Base-by-base conservation (phyloP, 306 rosid genomes). In the Myrica gale region DNA sequence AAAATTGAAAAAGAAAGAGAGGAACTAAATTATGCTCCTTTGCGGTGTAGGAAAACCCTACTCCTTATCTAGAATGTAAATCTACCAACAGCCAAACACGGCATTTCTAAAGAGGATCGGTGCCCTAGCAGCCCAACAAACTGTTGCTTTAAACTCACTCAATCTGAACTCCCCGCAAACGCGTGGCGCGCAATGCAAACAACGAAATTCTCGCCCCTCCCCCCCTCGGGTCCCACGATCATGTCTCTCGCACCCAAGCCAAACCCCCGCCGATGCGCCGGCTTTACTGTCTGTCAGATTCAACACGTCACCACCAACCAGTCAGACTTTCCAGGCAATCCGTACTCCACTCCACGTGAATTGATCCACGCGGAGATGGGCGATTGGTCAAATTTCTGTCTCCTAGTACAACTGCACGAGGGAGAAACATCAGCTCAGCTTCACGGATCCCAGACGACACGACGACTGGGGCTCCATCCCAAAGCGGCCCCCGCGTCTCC, bases 401-500 rank as follows among this genome's bases (percentile, higher is more conserved):
- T 80, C 83, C 10, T 7, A 23, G 78, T 56, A 23, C 70, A 42
- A 26, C 72, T 50, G 55, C 79, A 51, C 19, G 60, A 4, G 43
- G 75, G 62, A 63, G 42, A 42, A n/a, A 12, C 9, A 75, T 32
- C 37, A 16, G 43, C 16, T 39, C 68, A 15, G 6, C 54, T 23
- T 53, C 76, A 69, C 62, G 55, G 48, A 47, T 68, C 71, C 1
- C 74, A 37, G 65, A 78, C 44, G 50, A 53, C 68, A 65, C 72
- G 21, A 39, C 32, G 44, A 3, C 37, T 37, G 61, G 86, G 78
- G 0, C 78, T 74, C 81, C 37, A 32, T 21, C 76, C 9, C 39
- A 0, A 55, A 41, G 79, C 76, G 73, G 76, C 85, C 78, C 74
- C 83, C 76, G 60, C 84, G 54, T 61, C 71, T 77, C 72, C 79